Evolutionary conservation across 73 alveolate species (phyloP), one percentile per base, ranked within the genome.

Genomic region (Stentor roeselii): DNA sequence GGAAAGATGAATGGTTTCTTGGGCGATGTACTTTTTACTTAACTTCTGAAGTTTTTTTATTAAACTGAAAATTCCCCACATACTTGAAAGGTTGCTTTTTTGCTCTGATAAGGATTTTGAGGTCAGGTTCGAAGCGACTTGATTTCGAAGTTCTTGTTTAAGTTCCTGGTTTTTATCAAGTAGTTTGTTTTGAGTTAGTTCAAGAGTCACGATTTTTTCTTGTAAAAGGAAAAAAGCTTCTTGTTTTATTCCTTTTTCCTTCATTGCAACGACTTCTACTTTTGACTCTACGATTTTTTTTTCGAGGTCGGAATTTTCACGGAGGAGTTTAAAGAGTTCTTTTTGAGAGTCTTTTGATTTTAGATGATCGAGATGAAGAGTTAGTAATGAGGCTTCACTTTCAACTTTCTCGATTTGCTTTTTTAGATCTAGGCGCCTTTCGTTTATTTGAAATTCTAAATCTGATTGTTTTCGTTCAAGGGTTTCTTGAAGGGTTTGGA

Each of bases 81-180:
- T 1, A 1, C 34, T 32, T 67, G 21, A 36, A 27, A 32, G 27
- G 34, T 67, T 67, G n/a, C 37, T 21, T 15, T 21, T 27, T 11
- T 27, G 37, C 11, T 21, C 37, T 67, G n/a, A 14, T 15, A 27
- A 67, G 41, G 80, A n/a, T 67, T 67, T 32, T 67, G 80, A 67
- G 3, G 80, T 34, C 14, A 36, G 0, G 80, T 67, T 67, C 21
- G 21, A 27, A 27, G n/a, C 37, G 21, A 21, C 27, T 32, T 67
- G 80, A 2, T 67, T 67, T 67, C 34, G 80, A 32, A 67, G 80
- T 2, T 67, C 80, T 34, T 67, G 37, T 67, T 67, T 67, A 21
- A 67, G 80, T 40, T 67, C 42, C 21, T 36, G 21, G 41, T 67
- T 67, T 67, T 67, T 21, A 2, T 15, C 11, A 0, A 67, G 41